Evolutionary conservation across 768 basidiomycete genomes (phyloP), one percentile per base, ranked within the genome.

Genomic region (Mycena epipterygia): DNA sequence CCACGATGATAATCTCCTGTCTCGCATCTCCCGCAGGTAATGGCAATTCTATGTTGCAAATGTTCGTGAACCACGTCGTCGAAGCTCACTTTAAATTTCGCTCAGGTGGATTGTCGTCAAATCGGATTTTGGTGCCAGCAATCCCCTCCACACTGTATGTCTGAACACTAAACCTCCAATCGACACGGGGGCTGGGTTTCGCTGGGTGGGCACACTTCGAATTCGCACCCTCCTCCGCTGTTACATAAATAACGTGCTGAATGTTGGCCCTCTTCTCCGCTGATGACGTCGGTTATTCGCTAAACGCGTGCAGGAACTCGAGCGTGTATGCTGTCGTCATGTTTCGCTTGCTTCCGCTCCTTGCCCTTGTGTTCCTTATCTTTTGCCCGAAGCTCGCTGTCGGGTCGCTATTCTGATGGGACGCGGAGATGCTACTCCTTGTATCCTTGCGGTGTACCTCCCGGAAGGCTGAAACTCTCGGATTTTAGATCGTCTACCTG

Each of bases 191-290:
- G 53, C 53, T 55, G 13, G 53, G 23, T 55, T 55, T 56, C 30
- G 29, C 17, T 55, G 30, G 51, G 51, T 53, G 17, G 51, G 51
- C 17, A 21, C 30, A 53, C 51, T 53, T 53, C 49, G 27, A 51
- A 51, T 51, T 51, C 49, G 25, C 51, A 53, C 53, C 53, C 29
- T 55, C 32, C 23, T 55, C 32, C 53, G 29, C 53, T 55, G 53
- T 30, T 29, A 55, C 53, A 55, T 55, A 55, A 55, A 55, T 35
- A 35, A 55, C 33, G 53, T 55, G 53, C 53, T 51, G 49, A 51
- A 51, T 51, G 49, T 51, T 51, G 27, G 27, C 30, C 49, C 35
- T 37, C 35, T 37, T 37, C n/a, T n/a, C n/a, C n/a, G n/a, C n/a
- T n/a, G n/a, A n/a, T n/a, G n/a, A n/a, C 49, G 49, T 51, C 49